These are phyloP conservation scores for Nemania sp. DNA, from an alignment of 2,329 filamentous ascomycete genomes.

Conservation along the genomic window DNA sequence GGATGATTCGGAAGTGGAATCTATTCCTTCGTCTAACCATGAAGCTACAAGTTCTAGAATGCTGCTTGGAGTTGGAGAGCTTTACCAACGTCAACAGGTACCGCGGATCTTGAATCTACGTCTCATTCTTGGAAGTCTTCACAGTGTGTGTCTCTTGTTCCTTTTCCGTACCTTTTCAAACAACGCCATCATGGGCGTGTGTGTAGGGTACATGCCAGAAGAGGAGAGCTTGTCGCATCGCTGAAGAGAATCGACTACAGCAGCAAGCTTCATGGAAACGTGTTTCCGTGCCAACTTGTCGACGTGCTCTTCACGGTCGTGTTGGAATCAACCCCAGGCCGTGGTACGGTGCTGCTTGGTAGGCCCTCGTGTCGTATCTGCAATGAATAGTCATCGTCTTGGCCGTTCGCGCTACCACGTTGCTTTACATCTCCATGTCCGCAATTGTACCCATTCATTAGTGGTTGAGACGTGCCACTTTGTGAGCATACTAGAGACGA, in stretches of 20 bases:
- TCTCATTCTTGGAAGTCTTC: constrained; percentile 17
- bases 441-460: too few species aligned
- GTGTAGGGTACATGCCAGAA: neutral
- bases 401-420: neutral
- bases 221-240: neutral
- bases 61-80: too few species aligned
- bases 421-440: neutral
- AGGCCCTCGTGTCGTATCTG: neutral
- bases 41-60: too few species aligned
- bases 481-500: too few species aligned
- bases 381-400: neutral
- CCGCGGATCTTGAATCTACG: too few species aligned
- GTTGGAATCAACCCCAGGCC: neutral
- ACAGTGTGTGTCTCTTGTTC: constrained; percentile 18
- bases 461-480: too few species aligned
- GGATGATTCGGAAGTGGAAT: neutral
- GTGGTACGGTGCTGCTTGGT: neutral
- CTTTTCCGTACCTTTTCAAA: constrained; percentile 9
- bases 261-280: neutral
- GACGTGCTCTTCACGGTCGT: too few species aligned
- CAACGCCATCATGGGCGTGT: constrained; percentile 10
- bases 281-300: constrained; percentile 4
- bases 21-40: neutral
- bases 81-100: too few species aligned
- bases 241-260: constrained; percentile 6